Conservation (phyloP, 768 basidiomycete species). For the Tricholoma sp. region DNA sequence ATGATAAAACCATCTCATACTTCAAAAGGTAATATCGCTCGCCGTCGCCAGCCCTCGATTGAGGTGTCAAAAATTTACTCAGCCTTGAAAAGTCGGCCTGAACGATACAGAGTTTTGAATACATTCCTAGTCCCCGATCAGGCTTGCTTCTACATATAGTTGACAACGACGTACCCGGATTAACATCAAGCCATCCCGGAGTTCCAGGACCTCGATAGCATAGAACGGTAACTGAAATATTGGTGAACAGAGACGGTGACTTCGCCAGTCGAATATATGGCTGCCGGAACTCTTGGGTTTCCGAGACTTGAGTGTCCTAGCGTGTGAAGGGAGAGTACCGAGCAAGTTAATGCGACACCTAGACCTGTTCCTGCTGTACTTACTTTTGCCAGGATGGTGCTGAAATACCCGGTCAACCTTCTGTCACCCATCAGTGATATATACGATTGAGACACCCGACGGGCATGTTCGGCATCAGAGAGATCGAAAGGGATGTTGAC, state of each 20-base stretch:
- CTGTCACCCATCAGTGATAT: neutral
- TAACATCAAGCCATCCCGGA: neutral
- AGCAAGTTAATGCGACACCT: neutral
- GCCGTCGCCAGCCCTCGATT: neutral
- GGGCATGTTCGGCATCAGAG: constrained; percentile 11
- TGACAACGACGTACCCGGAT: neutral
- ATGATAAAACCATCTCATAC: constrained; percentile 40
- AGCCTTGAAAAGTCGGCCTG: neutral
- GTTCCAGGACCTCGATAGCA: neutral
- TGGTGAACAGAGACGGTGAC: neutral
- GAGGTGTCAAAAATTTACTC: neutral
- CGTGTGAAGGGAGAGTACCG: neutral
- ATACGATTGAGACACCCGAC: neutral
- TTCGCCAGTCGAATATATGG: neutral
- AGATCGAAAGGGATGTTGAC: constrained; percentile 6
- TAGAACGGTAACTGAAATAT: neutral
- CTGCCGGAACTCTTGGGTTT: constrained; percentile 9
- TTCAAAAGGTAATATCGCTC: constrained; percentile 25
- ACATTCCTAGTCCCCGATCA: neutral
- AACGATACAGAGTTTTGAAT: neutral
- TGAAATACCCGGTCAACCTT: neutral
- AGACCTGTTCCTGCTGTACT: neutral
- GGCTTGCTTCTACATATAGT: neutral
- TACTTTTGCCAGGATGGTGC: constrained; percentile 1
- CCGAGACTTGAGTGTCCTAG: constrained; percentile 9